Evolutionary conservation across 2,329 filamentous ascomycete genomes (phyloP), one percentile per base, ranked within the genome.

Genomic region (Paraphoma sp.): DNA sequence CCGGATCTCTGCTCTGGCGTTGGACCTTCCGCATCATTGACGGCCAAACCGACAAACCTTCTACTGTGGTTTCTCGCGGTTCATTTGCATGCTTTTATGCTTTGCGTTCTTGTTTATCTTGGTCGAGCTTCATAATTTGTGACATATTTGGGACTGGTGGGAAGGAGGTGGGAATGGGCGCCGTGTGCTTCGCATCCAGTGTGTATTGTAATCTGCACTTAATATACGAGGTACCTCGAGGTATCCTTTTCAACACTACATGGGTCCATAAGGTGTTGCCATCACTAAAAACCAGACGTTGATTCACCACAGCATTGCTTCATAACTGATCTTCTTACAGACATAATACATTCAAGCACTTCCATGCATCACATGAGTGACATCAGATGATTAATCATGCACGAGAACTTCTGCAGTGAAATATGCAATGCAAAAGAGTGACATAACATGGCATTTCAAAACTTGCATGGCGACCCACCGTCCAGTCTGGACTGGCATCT

Each of bases 121-220:
- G 23, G 11, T 42, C 16, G 14, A 42, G 8, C 14, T 42, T 42
- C 16, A 9, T 9, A 42, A 4, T 16, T 16, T 42, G 8, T 42
- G 8, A 42, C 16, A 42, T 42, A 42, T 36, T 52, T 40, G 28
- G 51, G 36, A 38, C 45, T 12, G 44, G 48, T 43, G 40, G 29
- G 51, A 36, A n/a, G 45, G 6, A 23, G 33, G 47, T 36, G 48
- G 36, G 40, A 9, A 14, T 9, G 40, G 40, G 40, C n/a, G 16
- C 30, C 12, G 12, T 16, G 17, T 47, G 28, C 40, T 51, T 55
- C 45, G 28, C 45, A 51, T 40, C 40, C n/a, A 49, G 45, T 56
- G 50, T 61, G 58, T 61, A 61, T 58, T 61, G 49, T 61, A 61
- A 58, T 58, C 41, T 45, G 44, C 47, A n/a, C 29, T 47, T 56